phyloP scores from a whole-genome alignment of 345 rosid species.

The Rubroshorea leprosula region DNA sequence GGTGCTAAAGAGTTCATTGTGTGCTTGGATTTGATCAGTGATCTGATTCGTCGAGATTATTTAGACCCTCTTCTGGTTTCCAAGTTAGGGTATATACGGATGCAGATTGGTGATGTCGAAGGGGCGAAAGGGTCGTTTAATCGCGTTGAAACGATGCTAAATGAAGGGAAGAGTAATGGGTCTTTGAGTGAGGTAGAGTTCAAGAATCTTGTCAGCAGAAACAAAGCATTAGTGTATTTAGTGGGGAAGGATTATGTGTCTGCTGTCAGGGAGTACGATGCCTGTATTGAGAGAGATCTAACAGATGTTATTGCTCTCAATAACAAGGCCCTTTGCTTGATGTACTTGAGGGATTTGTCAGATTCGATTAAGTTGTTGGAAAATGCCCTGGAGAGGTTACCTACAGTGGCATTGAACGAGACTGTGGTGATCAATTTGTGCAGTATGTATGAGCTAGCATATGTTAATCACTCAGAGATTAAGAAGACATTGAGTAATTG shows the following conservation, averaged over 20 bases:
- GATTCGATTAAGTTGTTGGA: slow-evolving; percentile 91
- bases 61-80: slow-evolving; percentile 61
- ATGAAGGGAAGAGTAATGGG: slow-evolving; percentile 27
- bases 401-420: slow-evolving; percentile 78
- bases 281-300: slow-evolving; percentile 85
- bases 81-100: slow-evolving; percentile 74
- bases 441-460: slow-evolving; percentile 97
- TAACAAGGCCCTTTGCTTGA: slow-evolving; percentile 84
- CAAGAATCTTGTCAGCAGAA: slow-evolving; percentile 73
- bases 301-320: slow-evolving; percentile 69
- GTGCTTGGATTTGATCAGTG: slow-evolving; percentile 59
- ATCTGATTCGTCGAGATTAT: slow-evolving; percentile 33
- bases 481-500: slow-evolving; percentile 79
- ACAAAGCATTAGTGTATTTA: slow-evolving; percentile 74
- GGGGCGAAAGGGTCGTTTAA: slow-evolving; percentile 61
- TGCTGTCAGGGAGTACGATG: slow-evolving; percentile 83
- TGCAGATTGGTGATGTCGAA: slow-evolving; percentile 87
- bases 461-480: slow-evolving; percentile 76
- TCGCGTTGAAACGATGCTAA: slow-evolving; percentile 46
- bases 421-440: slow-evolving; percentile 84
- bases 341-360: slow-evolving; percentile 81
- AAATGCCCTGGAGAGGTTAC: slow-evolving; percentile 77
- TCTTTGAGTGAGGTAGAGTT: slow-evolving; percentile 39
- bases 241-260: slow-evolving; percentile 90
- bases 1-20: slow-evolving; percentile 59